Conservation (phyloP, 2,329 filamentous ascomycete species). For the Rosellinia necatrix region DNA sequence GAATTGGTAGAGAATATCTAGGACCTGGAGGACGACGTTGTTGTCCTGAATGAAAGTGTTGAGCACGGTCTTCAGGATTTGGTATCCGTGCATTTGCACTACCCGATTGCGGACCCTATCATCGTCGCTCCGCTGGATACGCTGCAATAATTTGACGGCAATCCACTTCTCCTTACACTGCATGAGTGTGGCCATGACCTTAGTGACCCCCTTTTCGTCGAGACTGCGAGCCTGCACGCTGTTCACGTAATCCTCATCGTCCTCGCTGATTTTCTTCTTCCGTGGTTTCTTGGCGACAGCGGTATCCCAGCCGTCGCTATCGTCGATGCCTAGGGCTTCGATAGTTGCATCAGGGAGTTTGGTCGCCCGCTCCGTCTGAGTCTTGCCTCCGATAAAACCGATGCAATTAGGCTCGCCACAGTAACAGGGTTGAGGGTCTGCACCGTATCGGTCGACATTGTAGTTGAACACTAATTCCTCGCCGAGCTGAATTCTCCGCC, state of each 20-base stretch:
- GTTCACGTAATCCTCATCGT: slow-evolving; percentile 95
- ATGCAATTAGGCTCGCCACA: slow-evolving; percentile 94
- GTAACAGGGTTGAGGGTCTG: slow-evolving; percentile 95
- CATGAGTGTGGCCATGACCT: slow-evolving; percentile 74
- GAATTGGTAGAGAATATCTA: slow-evolving; percentile 86
- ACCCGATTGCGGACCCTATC: slow-evolving; percentile 86
- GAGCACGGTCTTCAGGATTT: slow-evolving; percentile 87
- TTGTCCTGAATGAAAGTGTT: slow-evolving; percentile 85
- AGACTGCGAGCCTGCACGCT: slow-evolving; percentile 54
- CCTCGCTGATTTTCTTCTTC: slow-evolving; percentile 89
- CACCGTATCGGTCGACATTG: slow-evolving; percentile 97
- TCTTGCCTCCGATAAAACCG: slow-evolving; percentile 96
- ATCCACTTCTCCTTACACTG: slow-evolving; percentile 99
- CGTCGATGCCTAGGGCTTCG: slow-evolving; percentile 93
- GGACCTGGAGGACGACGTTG: slow-evolving; percentile 85
- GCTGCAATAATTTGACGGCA: slow-evolving; percentile 87
- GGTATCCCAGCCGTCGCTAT: slow-evolving; percentile 89
- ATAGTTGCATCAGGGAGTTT: slow-evolving; percentile 89
- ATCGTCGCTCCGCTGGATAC: slow-evolving; percentile 85
- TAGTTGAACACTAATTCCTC: slow-evolving; percentile 99
- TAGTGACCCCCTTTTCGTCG: slow-evolving; percentile 42
- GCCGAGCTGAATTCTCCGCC: slow-evolving; percentile 80
- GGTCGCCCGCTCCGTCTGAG: slow-evolving; percentile 92
- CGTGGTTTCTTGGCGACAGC: slow-evolving; percentile 86
- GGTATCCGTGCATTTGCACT: slow-evolving; percentile 95